These are phyloP conservation scores for Jimgerdemannia lactiflua DNA, from an alignment of 192 early-diverging fungal genomes.

Conservation along the genomic window DNA sequence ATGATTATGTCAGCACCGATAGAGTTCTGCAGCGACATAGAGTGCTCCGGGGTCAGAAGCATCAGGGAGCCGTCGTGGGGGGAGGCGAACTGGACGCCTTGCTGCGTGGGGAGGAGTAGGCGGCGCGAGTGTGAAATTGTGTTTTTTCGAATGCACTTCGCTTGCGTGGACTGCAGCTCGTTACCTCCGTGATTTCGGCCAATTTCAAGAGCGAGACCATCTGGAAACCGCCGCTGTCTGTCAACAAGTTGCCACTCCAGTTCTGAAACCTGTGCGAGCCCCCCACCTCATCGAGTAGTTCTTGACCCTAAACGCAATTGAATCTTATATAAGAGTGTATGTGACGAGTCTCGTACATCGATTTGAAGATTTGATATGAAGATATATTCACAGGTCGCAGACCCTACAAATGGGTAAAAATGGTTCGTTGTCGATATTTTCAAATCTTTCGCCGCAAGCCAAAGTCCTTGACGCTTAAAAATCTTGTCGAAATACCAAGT, in stretches of 20 bases:
- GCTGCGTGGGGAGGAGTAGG: not conserved
- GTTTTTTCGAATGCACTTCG: not conserved
- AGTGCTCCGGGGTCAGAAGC: conserved; percentile 85
- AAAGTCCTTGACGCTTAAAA: not conserved
- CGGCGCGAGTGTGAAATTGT: not conserved
- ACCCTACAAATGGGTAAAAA: conserved; percentile 15
- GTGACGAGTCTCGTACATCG: not conserved
- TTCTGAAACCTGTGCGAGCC: conserved; percentile 80
- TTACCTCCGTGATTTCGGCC: conserved; percentile 72
- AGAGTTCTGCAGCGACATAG: conserved; percentile 81
- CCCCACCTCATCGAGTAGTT: conserved; percentile 68
- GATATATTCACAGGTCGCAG: conserved; percentile 19
- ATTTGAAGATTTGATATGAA: not conserved
- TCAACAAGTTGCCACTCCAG: conserved; percentile 78
- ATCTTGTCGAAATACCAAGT: conserved; percentile 46
- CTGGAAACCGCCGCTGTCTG: conserved; percentile 85
- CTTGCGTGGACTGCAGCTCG: too few relatives aligned
- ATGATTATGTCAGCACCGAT: conserved; percentile 91
- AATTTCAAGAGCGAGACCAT: conserved; percentile 88
- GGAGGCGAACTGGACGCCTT: conserved; percentile 83
- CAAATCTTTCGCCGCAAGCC: not conserved
- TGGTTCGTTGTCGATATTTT: not conserved
- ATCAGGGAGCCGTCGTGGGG: conserved; percentile 80
- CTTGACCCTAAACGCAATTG: conserved; percentile 57
- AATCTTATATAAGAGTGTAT: conserved; percentile 38